Evolutionary conservation across 2,329 filamentous ascomycete species (phyloP).

Genomic region (Nemania abortiva): DNA sequence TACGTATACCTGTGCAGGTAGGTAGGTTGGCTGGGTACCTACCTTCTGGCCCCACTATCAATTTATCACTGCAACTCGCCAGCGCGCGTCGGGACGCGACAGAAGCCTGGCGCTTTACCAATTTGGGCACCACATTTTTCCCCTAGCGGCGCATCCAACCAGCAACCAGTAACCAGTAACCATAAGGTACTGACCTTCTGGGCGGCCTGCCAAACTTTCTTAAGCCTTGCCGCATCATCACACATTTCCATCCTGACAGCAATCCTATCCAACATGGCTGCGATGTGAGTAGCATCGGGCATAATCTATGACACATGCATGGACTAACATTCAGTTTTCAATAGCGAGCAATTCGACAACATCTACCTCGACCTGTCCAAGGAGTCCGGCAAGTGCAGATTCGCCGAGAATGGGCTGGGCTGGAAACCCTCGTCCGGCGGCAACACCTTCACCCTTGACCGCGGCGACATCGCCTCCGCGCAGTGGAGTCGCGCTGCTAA

Average conservation of each 20-base stretch:
- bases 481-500: conserved; percentile 96
- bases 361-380: conserved; percentile 97
- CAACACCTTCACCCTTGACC: conserved; percentile 93
- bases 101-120: conserved; percentile 24
- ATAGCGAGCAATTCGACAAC: conserved; percentile 92
- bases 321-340: conserved; percentile 29
- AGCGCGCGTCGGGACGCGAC: conserved; percentile 38
- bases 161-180: background rate
- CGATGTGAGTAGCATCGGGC: conserved; percentile 43
- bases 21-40: too few relatives aligned
- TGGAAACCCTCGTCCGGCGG: conserved; percentile 92
- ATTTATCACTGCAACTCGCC: too few relatives aligned
- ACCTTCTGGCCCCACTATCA: background rate
- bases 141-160: conserved; percentile 14
- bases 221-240: conserved; percentile 13
- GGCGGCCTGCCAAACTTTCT: conserved; percentile 5
- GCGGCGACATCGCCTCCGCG: conserved; percentile 83
- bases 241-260: conserved; percentile 19
- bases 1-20: too few relatives aligned
- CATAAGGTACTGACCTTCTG: too few relatives aligned
- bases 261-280: conserved; percentile 44
- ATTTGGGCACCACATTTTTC: conserved; percentile 28
- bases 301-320: background rate
- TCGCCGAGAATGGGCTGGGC: conserved; percentile 92
- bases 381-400: conserved; percentile 90